A percentile compares a stretch with the other conserved stretches of the same genome.
phyloP scores from a whole-genome alignment of 441 rosid species.

The Gossypium lobatum region DNA sequence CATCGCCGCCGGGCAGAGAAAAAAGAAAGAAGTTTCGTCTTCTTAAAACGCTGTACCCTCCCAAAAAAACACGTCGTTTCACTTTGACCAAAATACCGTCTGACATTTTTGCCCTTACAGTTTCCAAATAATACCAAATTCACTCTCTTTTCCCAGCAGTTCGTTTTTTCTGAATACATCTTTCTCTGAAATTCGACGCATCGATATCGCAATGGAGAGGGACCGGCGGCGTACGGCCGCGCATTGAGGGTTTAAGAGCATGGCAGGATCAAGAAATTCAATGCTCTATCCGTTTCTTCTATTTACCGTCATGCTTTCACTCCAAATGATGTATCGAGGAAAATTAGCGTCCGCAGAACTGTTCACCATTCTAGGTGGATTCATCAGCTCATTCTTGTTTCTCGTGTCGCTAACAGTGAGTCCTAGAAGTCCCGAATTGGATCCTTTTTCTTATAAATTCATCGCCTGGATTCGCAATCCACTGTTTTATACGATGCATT shows the following conservation, averaged over 20 bases:
- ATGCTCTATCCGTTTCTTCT: constrained; percentile 58
- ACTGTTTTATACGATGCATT: neutral
- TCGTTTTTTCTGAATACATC: neutral
- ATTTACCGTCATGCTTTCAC: constrained; percentile 60
- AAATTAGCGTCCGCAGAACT: constrained; percentile 71
- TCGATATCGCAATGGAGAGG: constrained; percentile 9
- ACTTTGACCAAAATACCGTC: neutral
- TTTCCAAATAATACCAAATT: neutral
- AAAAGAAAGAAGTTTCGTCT: neutral
- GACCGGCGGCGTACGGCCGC: constrained; percentile 6
- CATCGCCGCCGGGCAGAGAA: constrained; percentile 10
- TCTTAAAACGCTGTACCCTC: neutral
- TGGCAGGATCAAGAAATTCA: constrained; percentile 72
- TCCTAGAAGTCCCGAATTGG: neutral
- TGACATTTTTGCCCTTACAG: constrained; percentile 1
- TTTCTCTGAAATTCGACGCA: neutral
- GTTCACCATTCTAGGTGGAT: constrained; percentile 76
- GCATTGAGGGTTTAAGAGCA: constrained; percentile 12
- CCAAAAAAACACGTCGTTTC: neutral
- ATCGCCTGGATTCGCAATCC: neutral
- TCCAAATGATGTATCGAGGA: constrained; percentile 60
- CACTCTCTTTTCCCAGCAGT: neutral
- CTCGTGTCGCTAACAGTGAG: constrained; percentile 64
- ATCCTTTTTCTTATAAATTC: neutral
- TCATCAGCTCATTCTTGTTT: constrained; percentile 70